Percentiles rank a stretch among this genome's conserved stretches.
phyloP scores from a whole-genome alignment of 306 rosid genomes.

The Senna siamea region DNA sequence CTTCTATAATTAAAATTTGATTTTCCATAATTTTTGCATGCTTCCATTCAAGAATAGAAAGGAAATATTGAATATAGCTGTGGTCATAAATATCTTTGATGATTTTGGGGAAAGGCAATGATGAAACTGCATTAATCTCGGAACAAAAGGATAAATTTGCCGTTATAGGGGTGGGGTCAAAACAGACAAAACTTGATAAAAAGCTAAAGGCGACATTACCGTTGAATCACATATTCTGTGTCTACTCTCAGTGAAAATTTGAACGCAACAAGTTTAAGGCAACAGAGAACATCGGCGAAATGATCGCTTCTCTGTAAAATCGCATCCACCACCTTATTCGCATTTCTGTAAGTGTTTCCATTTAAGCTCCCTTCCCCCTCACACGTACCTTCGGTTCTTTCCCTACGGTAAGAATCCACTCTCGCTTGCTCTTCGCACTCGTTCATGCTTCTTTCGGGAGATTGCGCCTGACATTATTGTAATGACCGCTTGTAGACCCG shows the following conservation, averaged over 20 bases:
- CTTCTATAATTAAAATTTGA: too few species aligned
- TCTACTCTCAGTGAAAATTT: too few species aligned
- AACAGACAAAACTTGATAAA: not conserved
- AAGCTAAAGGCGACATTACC: conserved; percentile 56
- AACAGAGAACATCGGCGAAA: conserved; percentile 37
- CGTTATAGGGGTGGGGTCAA: conserved; percentile 29
- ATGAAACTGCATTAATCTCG: not conserved
- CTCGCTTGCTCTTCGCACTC: conserved; percentile 40
- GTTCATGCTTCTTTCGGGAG: conserved; percentile 42
- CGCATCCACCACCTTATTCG: too few species aligned
- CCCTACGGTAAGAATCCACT: conserved; percentile 73
- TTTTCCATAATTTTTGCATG: too few species aligned
- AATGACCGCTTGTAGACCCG: not conserved
- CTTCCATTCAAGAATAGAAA: too few species aligned
- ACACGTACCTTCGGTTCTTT: conserved; percentile 65
- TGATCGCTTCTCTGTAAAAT: conserved; percentile 30
- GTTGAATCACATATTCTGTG: not conserved
- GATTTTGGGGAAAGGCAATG: not conserved
- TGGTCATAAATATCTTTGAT: too few species aligned
- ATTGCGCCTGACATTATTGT: not conserved
- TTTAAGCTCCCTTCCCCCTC: conserved; percentile 49
- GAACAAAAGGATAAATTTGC: not conserved
- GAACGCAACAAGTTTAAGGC: too few species aligned
- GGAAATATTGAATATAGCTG: too few species aligned
- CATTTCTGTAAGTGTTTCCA: conserved; percentile 23